Base-by-base conservation (phyloP, 2,329 filamentous ascomycete species). In the Alternaria longipes region DNA sequence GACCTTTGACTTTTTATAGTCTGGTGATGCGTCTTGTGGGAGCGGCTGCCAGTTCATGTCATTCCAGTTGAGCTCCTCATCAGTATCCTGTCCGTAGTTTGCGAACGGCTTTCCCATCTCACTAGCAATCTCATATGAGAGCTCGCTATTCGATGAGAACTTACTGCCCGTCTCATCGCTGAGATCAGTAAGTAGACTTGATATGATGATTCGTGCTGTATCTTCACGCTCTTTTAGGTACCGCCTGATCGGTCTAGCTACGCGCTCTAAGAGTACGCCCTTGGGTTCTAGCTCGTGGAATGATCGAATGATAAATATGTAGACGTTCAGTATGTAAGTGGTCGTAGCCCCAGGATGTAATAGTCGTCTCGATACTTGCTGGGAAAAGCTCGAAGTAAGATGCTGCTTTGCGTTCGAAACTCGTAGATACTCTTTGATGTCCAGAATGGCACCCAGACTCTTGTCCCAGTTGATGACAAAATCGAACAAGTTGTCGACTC, bases 1-100 rank as follows among this genome's bases (percentile, higher is more conserved):
- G 44, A 89, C 91, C 76, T 92, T 96, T 11, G 92, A 92, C 60
- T 93, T 90, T 73, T 91, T 93, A 81, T 97, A 97, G 74, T 97
- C 81, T 4, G 93, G 91, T 9, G 93, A 93, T 1, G 95, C 95
- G 75, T 99, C 95, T 40, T 96, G 89, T 0, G 95, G 95, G 71
- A 97, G 92, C 1, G 95, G 95, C 36, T 93, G 84, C 95, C 95
- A 99, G 8, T 89, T 87, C 89, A 97, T 91, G 77, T 99, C 94
- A 73, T 93, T 87, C 90, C 92, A 98, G 77, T 96, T 92, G 16
- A 95, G 84, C 54, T 92, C 91, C n/a, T 85, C 82, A 38, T 83
- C 78, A 18, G 79, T 67, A 64, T 85, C 75, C 70, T 83, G 67
- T 68, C 63, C 89, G 26, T 89, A 86, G 8, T 83, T 80, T 20